Percentiles rank a stretch among this genome's conserved stretches.
Evolutionary conservation across 2,329 filamentous ascomycete genomes (phyloP).

Genomic region (Curvularia verruculosa): DNA sequence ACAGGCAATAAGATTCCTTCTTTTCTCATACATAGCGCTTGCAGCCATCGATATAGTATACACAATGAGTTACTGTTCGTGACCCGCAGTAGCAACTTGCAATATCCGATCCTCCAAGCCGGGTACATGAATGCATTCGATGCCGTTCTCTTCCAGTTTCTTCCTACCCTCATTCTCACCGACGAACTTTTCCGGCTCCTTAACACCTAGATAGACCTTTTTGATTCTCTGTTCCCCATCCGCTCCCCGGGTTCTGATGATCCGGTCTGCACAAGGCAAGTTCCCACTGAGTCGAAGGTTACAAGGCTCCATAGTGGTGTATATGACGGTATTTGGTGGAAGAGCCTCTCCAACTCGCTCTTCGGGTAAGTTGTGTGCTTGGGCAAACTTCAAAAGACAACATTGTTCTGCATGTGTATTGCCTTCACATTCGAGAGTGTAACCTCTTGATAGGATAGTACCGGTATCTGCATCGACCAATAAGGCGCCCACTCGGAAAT

Average conservation of each 20-base stretch:
- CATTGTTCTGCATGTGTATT: conserved; percentile 98
- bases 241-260: conserved; percentile 60
- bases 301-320: conserved; percentile 93
- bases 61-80: conserved; percentile 51
- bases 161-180: conserved; percentile 76
- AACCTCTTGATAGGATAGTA: conserved; percentile 76
- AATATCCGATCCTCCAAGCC: conserved; percentile 85
- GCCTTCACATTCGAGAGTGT: conserved; percentile 85
- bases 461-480: conserved; percentile 67
- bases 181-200: conserved; percentile 91
- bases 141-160: conserved; percentile 72
- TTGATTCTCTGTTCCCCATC: conserved; percentile 65
- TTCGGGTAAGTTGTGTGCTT: conserved; percentile 53
- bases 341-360: conserved; percentile 60
- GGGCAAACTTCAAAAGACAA: conserved; percentile 75
- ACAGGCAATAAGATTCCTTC: background rate
- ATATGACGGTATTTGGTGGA: conserved; percentile 67
- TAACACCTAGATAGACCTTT: conserved; percentile 84
- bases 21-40: background rate
- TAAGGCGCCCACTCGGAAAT: conserved; percentile 95
- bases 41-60: background rate
- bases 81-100: conserved; percentile 81
- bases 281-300: conserved; percentile 76
- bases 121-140: conserved; percentile 73
- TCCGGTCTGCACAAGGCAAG: conserved; percentile 76